Percentiles rank a stretch among this genome's conserved stretches.
These are phyloP conservation scores for Aquilaria malaccensis DNA, from an alignment of 345 rosid species.

Conservation along the genomic window DNA sequence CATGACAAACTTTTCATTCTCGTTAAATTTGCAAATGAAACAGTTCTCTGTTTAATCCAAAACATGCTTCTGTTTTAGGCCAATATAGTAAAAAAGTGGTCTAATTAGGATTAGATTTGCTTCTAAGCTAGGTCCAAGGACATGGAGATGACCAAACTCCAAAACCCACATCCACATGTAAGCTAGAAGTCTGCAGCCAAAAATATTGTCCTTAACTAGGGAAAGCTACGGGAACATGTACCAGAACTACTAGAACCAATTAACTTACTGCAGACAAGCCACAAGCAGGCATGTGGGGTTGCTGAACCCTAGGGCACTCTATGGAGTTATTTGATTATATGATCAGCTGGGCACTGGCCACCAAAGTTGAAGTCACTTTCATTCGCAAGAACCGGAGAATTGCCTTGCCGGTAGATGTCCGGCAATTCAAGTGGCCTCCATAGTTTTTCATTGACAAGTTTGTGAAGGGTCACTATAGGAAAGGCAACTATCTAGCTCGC, in stretches of 20 bases:
- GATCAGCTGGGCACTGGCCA: not conserved
- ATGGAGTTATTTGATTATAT: too few relatives aligned
- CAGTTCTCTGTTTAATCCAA: too few relatives aligned
- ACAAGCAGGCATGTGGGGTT: conserved; percentile 31
- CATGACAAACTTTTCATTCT: too few relatives aligned
- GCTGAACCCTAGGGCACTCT: conserved; percentile 1
- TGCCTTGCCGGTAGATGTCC: conserved; percentile 37
- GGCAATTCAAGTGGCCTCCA: conserved; percentile 31
- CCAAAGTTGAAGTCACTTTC: conserved; percentile 12
- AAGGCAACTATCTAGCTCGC: not conserved
- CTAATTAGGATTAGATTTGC: too few relatives aligned
- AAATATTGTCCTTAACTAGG: conserved; percentile 15
- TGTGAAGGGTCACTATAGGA: not conserved
- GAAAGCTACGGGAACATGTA: not conserved
- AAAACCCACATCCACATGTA: conserved; percentile 10
- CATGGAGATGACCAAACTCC: not conserved
- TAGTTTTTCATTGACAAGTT: conserved; percentile 10
- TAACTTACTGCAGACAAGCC: conserved; percentile 13
- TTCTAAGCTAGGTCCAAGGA: not conserved
- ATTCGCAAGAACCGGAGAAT: conserved; percentile 2
- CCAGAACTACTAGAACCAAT: too few relatives aligned
- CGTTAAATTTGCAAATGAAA: too few relatives aligned
- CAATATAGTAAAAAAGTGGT: too few relatives aligned
- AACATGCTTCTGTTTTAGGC: too few relatives aligned
- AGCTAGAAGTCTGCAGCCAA: conserved; percentile 7